These are phyloP conservation scores for Vigna reflexopilosa DNA, from an alignment of 306 rosid genomes.

Conservation along the genomic window DNA sequence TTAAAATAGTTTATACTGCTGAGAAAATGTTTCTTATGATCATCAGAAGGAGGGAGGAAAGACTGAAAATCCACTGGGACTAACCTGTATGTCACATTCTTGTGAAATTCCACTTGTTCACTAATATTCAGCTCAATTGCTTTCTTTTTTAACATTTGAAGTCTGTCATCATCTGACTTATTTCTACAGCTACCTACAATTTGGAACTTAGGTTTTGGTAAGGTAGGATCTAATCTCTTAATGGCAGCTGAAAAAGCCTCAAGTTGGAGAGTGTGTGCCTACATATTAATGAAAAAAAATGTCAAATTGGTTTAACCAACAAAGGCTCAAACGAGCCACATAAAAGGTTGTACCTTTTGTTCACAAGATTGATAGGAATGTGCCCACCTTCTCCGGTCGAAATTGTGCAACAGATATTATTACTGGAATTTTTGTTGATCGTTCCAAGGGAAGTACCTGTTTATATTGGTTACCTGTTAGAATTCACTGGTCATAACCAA, in stretches of 20 bases:
- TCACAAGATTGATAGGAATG: constrained; percentile 57
- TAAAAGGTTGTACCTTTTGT: constrained; percentile 52
- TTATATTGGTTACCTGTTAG: constrained; percentile 46
- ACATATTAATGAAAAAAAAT: constrained; percentile 43
- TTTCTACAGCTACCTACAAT: constrained; percentile 97
- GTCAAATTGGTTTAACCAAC: constrained; percentile 40
- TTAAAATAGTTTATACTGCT: not conserved
- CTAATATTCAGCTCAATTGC: constrained; percentile 78
- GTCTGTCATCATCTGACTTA: constrained; percentile 82
- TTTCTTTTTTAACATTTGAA: constrained; percentile 66
- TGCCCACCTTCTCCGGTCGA: constrained; percentile 97
- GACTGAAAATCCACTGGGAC: constrained; percentile 37
- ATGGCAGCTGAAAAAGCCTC: constrained; percentile 88
- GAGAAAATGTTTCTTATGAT: constrained; percentile 18
- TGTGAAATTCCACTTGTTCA: constrained; percentile 75
- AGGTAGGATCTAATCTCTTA: constrained; percentile 61
- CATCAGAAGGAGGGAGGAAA: not conserved
- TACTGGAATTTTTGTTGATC: constrained; percentile 58
- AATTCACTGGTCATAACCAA: constrained; percentile 32
- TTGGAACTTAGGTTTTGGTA: constrained; percentile 79
- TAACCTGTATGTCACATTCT: constrained; percentile 83
- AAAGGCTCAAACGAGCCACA: constrained; percentile 55
- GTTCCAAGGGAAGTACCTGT: constrained; percentile 91
- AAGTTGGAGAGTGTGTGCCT: constrained; percentile 96
- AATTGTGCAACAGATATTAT: constrained; percentile 95